Base-by-base conservation (phyloP, 352 stramenopile genomes). In the Phytophthora litchii region DNA sequence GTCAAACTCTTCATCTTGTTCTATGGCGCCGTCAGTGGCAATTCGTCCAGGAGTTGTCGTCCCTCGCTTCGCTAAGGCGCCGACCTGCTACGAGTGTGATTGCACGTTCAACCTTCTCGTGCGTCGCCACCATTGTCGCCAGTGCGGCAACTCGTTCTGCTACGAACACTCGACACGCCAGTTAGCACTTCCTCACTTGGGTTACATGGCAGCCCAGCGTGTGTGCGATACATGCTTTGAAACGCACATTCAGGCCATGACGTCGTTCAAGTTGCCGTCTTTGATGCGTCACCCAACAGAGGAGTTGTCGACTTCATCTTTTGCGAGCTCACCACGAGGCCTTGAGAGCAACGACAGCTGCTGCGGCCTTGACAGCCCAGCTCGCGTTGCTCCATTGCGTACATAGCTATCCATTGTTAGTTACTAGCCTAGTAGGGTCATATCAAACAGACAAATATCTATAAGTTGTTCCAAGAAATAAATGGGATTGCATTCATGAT, bases 161-260 rank as follows among this genome's bases (percentile, higher is more conserved):
- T 92, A 79, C 41, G 84, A 93, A 53, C 85, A 94, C 72, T 93
- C 84, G 59, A 90, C 80, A 19, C 71, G 83, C 10, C 83, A 85
- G 53, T 47, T 93, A 53, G 64, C 72, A 35, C 76, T 95, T 17
- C 70, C 81, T 31, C 74, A 74, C 10, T 70, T 92, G 23, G 86
- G 86, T 27, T 94, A 94, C 64, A 71, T 68, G 52, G 72, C 89
- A 41, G 75, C 78, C 16, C 80, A 92, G 66, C 84, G 86, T 45
- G 86, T 95, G 58, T 95, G 86, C 49, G 85, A 95, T 69, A 72
- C 76, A 37, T 95, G 86, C 72, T 95, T 94, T 50, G 86, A 93
- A 50, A 27, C 46, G 25, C 67, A 81, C 41, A 68, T 86, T 48
- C 63, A 75, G 37, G 70, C 72, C 12, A 54, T 83, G 65, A 80